Conservation (phyloP, 2,329 filamentous ascomycete genomes). For the Colletotrichum spaethianum region DNA sequence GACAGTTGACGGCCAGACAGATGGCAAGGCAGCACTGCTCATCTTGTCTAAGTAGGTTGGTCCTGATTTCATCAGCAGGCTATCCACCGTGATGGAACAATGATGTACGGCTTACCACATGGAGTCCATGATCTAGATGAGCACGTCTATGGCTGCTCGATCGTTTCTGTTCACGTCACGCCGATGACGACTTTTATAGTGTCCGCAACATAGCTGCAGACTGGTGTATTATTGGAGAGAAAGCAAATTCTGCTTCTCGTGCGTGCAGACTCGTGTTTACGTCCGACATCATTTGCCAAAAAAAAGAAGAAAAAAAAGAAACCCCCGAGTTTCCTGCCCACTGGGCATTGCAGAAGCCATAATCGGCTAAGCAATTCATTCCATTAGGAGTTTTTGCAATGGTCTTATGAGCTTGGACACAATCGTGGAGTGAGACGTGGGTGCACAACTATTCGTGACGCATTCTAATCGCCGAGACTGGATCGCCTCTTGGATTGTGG, state of each 20-base stretch:
- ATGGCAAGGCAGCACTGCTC: slow-evolving; percentile 18
- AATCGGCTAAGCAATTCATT: neutral
- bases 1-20: slow-evolving; percentile 16
- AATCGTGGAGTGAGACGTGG: neutral
- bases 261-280: neutral
- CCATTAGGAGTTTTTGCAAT: neutral
- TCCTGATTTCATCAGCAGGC: slow-evolving; percentile 7
- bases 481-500: neutral
- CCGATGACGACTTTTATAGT: slow-evolving; percentile 6
- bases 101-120: slow-evolving; percentile 2
- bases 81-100: neutral
- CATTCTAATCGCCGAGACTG: neutral
- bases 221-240: neutral
- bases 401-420: neutral
- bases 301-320: too few relatives aligned
- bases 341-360: neutral
- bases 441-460: neutral
- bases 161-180: neutral
- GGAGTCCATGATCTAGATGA: neutral
- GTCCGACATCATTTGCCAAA: neutral
- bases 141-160: neutral
- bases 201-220: neutral
- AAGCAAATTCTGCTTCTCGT: neutral
- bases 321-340: neutral
- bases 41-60: slow-evolving; percentile 15